A percentile compares a stretch with the other conserved stretches of the same genome.
Evolutionary conservation across 202 grass and related monocot species (phyloP).

Genomic region (Bolboschoenoplectus hybrid): DNA sequence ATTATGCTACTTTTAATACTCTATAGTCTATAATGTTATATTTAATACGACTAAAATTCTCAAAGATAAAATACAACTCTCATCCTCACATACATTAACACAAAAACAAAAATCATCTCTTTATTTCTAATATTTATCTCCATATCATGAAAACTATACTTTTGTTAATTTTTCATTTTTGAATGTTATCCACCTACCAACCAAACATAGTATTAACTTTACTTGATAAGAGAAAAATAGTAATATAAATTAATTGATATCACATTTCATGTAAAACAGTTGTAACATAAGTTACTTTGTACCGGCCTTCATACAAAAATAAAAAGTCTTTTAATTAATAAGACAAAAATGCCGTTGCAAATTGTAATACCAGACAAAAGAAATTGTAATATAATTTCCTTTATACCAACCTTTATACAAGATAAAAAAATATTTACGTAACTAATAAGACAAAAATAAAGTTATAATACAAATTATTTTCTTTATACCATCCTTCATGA

Average conservation of each 20-base stretch:
- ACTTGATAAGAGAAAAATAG: too few species aligned
- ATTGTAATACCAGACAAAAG: background rate
- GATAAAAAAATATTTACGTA: background rate
- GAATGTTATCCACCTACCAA: background rate
- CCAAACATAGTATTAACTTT: too few species aligned
- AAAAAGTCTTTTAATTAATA: background rate
- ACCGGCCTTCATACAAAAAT: background rate
- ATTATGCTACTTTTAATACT: background rate
- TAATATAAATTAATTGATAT: too few species aligned
- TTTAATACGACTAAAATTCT: background rate
- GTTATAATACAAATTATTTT: background rate
- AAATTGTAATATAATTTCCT: background rate
- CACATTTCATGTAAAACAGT: too few species aligned
- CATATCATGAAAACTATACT: background rate
- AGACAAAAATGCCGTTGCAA: background rate
- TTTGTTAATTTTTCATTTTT: background rate
- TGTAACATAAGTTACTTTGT: background rate
- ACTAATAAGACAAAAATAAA: background rate
- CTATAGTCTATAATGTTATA: background rate
- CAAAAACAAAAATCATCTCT: background rate
- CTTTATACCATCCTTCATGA: background rate
- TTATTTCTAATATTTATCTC: background rate
- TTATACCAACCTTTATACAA: slow-evolving; percentile 11
- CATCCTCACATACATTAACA: background rate
- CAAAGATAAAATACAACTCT: background rate